Base-by-base conservation (phyloP, 164 flowering plant species). In the Annona squamosa region DNA sequence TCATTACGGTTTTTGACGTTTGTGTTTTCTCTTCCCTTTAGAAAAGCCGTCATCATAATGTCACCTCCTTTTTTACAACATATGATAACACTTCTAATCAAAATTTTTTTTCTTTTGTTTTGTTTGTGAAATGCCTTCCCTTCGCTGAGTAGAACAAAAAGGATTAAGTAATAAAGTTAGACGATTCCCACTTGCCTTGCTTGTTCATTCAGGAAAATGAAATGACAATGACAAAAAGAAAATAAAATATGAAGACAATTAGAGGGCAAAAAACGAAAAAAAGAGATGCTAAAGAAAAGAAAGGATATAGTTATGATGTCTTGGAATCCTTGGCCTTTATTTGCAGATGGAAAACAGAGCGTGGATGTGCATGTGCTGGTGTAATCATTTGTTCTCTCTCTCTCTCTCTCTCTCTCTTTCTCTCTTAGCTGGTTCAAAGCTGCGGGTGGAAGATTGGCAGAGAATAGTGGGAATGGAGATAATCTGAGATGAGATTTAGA, bases 401-500 rank as follows among this genome's bases (percentile, higher is more conserved):
- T 52, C 59, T 52, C 59, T 52, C 44, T 12, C 65, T 16, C 13
- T 12, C 59, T 52, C 59, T 52, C 59, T 16, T 4, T 52, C 59
- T 52, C 59, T 52, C 13, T 52, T 16, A 16, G 59, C 13, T 10
- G 59, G 13, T 52, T 52, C 59, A 52, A 52, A 52, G 59, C 5
- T 5, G 48, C 26, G 70, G 26, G 1, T 46, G 70, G 48, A 37
- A 45, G 69, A 4, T 18, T 5, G 69, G n/a, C n/a, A 12, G 10
- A 46, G 26, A 46, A 46, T 6, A 5, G 26, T 3, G 10, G 70
- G 26, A 46, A 46, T 46, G 56, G 48, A 68, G 26, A 5, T 18
- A 44, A 7, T 46, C 70, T 68, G 73, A 71, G 41, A 59, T 71
- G 73, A 71, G 73, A 71, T 57, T 71, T 4, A 71, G 73, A 43